Percentiles rank a stretch among this genome's conserved stretches.
Conservation (phyloP, 805 yeast genomes). For the Cyberlindnera veronae region DNA sequence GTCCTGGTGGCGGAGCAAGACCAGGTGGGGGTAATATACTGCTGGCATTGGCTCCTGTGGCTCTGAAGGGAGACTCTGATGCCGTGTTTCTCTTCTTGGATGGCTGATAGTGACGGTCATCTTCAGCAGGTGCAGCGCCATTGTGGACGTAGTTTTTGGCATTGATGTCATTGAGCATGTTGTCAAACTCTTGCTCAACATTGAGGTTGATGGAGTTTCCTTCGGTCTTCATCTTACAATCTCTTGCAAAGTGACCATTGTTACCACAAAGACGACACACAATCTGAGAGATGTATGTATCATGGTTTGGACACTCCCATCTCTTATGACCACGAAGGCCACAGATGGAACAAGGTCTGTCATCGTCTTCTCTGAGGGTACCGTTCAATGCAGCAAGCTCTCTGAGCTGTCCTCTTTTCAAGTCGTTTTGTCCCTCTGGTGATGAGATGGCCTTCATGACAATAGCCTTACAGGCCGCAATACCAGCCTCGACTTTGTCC, state of each 20-base stretch:
- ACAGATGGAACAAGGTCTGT: constrained; percentile 59
- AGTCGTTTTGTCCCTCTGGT: constrained; percentile 91
- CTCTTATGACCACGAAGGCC: constrained; percentile 64
- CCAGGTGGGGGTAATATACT: constrained; percentile 1
- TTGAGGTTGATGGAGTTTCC: constrained; percentile 11
- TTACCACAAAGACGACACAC: constrained; percentile 78
- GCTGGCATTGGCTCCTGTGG: too few species aligned
- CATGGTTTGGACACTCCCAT: constrained; percentile 59
- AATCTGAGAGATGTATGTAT: constrained; percentile 49
- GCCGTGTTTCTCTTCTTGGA: constrained; percentile 16
- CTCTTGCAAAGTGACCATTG: constrained; percentile 83
- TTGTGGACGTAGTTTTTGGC: constrained; percentile 23
- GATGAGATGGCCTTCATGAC: constrained; percentile 80
- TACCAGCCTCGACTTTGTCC: constrained; percentile 72
- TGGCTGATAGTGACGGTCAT: constrained; percentile 4
- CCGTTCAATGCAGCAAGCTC: constrained; percentile 94
- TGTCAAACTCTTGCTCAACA: constrained; percentile 48
- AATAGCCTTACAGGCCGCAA: constrained; percentile 67
- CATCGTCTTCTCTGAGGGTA: constrained; percentile 79
- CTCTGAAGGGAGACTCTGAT: constrained; percentile 7
- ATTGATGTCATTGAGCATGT: constrained; percentile 47
- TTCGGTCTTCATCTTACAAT: constrained; percentile 48
- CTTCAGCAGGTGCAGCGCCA: constrained; percentile 2
- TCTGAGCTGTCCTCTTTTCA: constrained; percentile 85
- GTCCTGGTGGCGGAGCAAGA: constrained; percentile 20